These are phyloP conservation scores for Dendrocalamus sinicus DNA, from an alignment of 176 grass and related monocot species.

Conservation along the genomic window DNA sequence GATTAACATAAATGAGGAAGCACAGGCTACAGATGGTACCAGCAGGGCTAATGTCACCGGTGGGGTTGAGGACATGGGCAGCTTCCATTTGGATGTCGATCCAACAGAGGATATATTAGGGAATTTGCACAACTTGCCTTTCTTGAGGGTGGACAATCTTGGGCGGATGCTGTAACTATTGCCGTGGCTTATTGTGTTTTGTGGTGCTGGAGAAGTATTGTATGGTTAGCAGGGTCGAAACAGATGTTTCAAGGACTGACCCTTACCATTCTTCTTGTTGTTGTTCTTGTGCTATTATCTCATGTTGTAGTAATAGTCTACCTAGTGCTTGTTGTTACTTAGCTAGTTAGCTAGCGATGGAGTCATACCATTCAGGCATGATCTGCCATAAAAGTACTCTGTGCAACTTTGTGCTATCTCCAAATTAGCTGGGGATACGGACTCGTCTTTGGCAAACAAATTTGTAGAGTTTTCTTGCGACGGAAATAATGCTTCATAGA, in stretches of 20 bases:
- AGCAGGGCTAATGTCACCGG: conserved; percentile 35
- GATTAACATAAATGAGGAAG: conserved; percentile 89
- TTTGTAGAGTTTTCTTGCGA: conserved; percentile 27
- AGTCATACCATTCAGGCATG: neutral
- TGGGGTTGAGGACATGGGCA: conserved; percentile 53
- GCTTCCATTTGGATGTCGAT: conserved; percentile 79
- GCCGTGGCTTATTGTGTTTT: neutral
- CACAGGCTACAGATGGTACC: conserved; percentile 60
- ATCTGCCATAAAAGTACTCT: conserved; percentile 11
- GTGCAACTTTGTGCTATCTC: conserved; percentile 33
- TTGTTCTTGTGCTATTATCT: conserved; percentile 22
- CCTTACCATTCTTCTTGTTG: conserved; percentile 22
- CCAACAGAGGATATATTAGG: conserved; percentile 69
- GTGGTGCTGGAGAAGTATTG: conserved; percentile 26
- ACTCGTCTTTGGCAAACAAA: conserved; percentile 1
- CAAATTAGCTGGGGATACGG: conserved; percentile 31
- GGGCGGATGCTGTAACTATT: conserved; percentile 45
- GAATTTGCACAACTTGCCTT: conserved; percentile 66
- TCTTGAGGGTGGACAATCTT: conserved; percentile 70
- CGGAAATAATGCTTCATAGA: conserved; percentile 33
- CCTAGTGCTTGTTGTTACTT: conserved; percentile 33
- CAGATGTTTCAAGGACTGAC: conserved; percentile 40
- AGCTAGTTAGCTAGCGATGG: conserved; percentile 35
- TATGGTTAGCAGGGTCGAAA: conserved; percentile 35
- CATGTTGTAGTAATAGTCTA: conserved; percentile 32